phyloP scores from a whole-genome alignment of 768 basidiomycete genomes.

The Boletus sp. region DNA sequence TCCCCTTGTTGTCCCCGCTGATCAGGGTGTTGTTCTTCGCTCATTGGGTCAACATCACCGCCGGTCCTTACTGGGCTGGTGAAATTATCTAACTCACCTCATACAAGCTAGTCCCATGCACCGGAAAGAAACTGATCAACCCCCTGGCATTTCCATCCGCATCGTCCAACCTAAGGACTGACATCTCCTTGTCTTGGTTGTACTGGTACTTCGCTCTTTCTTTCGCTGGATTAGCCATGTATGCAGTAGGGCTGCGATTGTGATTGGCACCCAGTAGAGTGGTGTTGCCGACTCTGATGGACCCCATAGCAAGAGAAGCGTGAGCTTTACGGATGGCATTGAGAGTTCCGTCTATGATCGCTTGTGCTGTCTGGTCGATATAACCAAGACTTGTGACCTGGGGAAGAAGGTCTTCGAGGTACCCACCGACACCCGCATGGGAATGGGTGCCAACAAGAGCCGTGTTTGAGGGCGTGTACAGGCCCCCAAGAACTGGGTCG shows the following conservation, averaged over 20 bases:
- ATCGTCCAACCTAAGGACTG: conserved; percentile 66
- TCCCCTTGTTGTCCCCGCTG: conserved; percentile 81
- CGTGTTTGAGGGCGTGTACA: conserved; percentile 70
- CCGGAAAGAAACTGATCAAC: conserved; percentile 72
- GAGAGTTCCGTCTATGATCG: conserved; percentile 69
- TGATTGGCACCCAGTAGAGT: conserved; percentile 66
- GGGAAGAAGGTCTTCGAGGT: conserved; percentile 74
- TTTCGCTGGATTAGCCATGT: conserved; percentile 68
- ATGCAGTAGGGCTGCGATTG: conserved; percentile 76
- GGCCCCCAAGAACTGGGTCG: conserved; percentile 48
- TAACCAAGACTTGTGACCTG: conserved; percentile 75
- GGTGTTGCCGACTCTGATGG: conserved; percentile 63
- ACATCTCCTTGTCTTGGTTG: conserved; percentile 75
- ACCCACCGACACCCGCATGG: conserved; percentile 77
- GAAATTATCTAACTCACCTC: conserved; percentile 40
- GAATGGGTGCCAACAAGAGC: conserved; percentile 75
- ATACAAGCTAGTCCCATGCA: conserved; percentile 81
- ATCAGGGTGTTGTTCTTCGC: conserved; percentile 77
- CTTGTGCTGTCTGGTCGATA: conserved; percentile 67
- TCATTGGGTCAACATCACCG: neutral
- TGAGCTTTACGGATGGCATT: conserved; percentile 70
- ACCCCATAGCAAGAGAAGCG: conserved; percentile 55
- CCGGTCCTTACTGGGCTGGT: neutral
- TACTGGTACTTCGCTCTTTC: conserved; percentile 66
- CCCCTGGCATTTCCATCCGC: conserved; percentile 55